These are phyloP conservation scores for Centella asiatica DNA, from an alignment of 129 eudicot species.

Conservation along the genomic window DNA sequence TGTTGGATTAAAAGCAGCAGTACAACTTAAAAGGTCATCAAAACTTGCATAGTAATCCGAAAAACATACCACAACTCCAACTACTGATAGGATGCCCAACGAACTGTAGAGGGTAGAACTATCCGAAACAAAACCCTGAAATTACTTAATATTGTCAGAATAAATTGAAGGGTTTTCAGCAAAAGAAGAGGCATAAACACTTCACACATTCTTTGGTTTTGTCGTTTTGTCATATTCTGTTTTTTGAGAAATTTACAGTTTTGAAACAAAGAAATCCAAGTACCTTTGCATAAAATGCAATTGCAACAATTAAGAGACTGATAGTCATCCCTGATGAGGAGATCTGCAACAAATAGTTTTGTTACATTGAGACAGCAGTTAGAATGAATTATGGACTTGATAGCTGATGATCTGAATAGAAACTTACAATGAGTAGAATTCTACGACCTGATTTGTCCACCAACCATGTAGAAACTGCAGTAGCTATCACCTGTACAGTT, in stretches of 20 bases:
- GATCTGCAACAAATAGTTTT: conserved; percentile 31
- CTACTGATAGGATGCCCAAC: conserved; percentile 56
- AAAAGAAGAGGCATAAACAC: not conserved
- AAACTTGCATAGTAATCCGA: not conserved
- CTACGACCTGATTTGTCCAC: conserved; percentile 95
- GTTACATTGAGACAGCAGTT: not conserved
- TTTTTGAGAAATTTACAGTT: not conserved
- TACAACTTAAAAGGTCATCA: not conserved
- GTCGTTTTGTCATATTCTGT: not conserved
- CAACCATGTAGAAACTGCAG: conserved; percentile 75
- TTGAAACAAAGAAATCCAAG: not conserved
- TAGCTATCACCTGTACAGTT: conserved; percentile 60
- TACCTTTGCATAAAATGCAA: conserved; percentile 75
- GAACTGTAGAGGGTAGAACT: conserved; percentile 40
- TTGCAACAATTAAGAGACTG: conserved; percentile 67
- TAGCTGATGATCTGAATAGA: not conserved
- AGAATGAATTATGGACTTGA: not conserved
- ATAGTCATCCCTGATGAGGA: conserved; percentile 78
- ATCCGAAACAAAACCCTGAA: conserved; percentile 46
- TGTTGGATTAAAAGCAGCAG: not conserved
- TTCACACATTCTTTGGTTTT: not conserved
- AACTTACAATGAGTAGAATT: conserved; percentile 77
- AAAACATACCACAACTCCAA: conserved; percentile 86
- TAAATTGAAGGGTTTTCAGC: not conserved
- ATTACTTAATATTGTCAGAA: not conserved